Conservation (phyloP, 352 stramenopile species). For the Phytopythium kandeliae region DNA sequence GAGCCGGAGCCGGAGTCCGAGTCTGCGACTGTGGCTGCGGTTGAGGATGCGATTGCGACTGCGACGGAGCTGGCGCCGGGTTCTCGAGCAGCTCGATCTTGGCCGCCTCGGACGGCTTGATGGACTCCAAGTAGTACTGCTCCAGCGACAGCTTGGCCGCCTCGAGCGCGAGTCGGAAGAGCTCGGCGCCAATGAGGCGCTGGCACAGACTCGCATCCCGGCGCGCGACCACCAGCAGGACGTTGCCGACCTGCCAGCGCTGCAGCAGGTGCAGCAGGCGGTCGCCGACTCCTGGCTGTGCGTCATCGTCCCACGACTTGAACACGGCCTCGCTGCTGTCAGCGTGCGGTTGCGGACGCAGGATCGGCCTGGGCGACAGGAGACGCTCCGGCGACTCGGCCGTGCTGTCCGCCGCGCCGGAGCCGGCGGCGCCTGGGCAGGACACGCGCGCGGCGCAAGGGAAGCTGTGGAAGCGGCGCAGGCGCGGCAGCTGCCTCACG, state of each 20-base stretch:
- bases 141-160: slow-evolving; percentile 71
- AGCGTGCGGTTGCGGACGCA: slow-evolving; percentile 6
- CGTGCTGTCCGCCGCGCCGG: neutral
- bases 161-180: slow-evolving; percentile 66
- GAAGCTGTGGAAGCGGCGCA: slow-evolving; percentile 43
- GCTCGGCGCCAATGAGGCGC: slow-evolving; percentile 50
- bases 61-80: slow-evolving; percentile 6
- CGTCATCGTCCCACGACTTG: slow-evolving; percentile 54
- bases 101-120: slow-evolving; percentile 34
- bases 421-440: neutral
- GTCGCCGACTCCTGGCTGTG: slow-evolving; percentile 49
- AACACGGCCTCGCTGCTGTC: slow-evolving; percentile 20
- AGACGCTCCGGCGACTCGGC: neutral
- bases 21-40: no score
- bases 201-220: slow-evolving; percentile 61
- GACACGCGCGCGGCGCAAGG: slow-evolving; percentile 43
- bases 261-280: slow-evolving; percentile 77
- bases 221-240: slow-evolving; percentile 57
- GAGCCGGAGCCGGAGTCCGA: no score
- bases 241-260: slow-evolving; percentile 75
- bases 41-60: slow-evolving; percentile 4
- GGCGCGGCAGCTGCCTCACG: slow-evolving; percentile 25
- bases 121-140: slow-evolving; percentile 55
- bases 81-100: slow-evolving; percentile 42
- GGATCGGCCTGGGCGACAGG: neutral